These are phyloP conservation scores for Gymnopus androsaceus DNA, from an alignment of 1,284 basidiomycete species.

Conservation along the genomic window DNA sequence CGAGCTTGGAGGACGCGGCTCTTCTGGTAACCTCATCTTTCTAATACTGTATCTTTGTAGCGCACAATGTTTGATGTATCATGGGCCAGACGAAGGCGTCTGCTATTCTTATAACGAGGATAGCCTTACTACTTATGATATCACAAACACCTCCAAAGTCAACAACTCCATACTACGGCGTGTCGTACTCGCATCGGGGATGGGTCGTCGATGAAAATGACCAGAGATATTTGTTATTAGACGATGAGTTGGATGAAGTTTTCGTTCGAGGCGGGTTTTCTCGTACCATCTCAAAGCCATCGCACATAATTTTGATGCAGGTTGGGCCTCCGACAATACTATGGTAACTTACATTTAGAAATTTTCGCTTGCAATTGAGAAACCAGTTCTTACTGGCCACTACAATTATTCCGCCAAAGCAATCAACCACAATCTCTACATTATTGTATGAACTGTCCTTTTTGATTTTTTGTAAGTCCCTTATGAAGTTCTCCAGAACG, in stretches of 20 bases:
- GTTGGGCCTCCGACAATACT: neutral
- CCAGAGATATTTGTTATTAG: constrained; percentile 27
- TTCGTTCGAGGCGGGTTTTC: neutral
- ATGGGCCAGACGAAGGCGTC: constrained; percentile 26
- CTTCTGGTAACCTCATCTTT: too few relatives aligned
- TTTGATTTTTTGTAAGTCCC: neutral
- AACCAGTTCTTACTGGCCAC: constrained; percentile 25
- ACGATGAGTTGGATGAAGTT: constrained; percentile 32
- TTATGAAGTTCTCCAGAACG: constrained; percentile 16
- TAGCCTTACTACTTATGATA: constrained; percentile 22
- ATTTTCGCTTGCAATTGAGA: constrained; percentile 23
- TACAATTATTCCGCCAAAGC: constrained; percentile 23
- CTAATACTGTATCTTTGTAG: too few relatives aligned
- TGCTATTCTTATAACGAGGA: constrained; percentile 27
- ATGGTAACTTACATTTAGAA: constrained; percentile 33
- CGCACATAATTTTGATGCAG: neutral
- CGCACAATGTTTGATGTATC: constrained; percentile 26
- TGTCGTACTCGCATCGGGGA: constrained; percentile 28
- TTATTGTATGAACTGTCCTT: constrained; percentile 10
- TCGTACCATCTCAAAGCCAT: neutral
- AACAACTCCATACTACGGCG: constrained; percentile 23
- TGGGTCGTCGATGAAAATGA: constrained; percentile 21
- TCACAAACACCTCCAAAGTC: constrained; percentile 26
- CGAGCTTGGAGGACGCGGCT: too few relatives aligned
- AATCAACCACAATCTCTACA: constrained; percentile 32